Percentiles rank a stretch among this genome's conserved stretches.
These are phyloP conservation scores for Phaeodactylum tricornutum DNA, from an alignment of 108 stramenopile species.

Conservation along the genomic window DNA sequence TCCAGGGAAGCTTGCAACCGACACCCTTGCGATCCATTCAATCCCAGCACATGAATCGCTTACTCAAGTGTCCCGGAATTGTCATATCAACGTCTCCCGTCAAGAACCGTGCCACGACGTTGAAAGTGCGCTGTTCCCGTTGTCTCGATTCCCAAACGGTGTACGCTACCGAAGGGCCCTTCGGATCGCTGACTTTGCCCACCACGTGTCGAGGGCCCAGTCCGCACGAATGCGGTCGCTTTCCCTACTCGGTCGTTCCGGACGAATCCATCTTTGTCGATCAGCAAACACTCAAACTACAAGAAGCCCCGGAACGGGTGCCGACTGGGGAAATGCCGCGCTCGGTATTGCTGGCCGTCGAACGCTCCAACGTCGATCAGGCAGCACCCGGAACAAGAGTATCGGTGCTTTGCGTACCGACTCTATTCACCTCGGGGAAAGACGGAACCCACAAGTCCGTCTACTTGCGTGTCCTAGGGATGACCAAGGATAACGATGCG, in stretches of 20 bases:
- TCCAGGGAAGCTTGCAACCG: constrained; percentile 55
- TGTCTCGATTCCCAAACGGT: constrained; percentile 62
- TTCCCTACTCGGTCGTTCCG: constrained; percentile 82
- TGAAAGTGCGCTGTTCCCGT: constrained; percentile 76
- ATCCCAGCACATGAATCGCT: constrained; percentile 87
- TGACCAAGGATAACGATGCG: constrained; percentile 68
- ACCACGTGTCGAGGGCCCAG: constrained; percentile 26
- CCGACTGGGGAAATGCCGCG: constrained; percentile 97
- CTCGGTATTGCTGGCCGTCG: constrained; percentile 83
- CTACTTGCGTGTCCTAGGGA: constrained; percentile 87
- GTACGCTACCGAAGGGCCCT: constrained; percentile 44
- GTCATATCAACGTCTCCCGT: constrained; percentile 84
- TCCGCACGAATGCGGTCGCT: constrained; percentile 64
- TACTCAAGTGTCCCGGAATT: constrained; percentile 93
- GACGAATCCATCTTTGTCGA: constrained; percentile 91
- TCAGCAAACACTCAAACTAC: constrained; percentile 94
- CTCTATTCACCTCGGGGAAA: constrained; percentile 44
- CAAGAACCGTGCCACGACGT: constrained; percentile 67
- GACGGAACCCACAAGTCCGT: constrained; percentile 42
- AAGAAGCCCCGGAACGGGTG: constrained; percentile 90
- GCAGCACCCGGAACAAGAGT: constrained; percentile 95
- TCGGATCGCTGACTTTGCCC: constrained; percentile 47
- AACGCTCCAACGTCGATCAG: constrained; percentile 82
- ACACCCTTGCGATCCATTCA: constrained; percentile 85
- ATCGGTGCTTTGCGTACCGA: constrained; percentile 83